These are phyloP conservation scores for Podospora didyma DNA, from an alignment of 495 filamentous ascomycete species.

Conservation along the genomic window DNA sequence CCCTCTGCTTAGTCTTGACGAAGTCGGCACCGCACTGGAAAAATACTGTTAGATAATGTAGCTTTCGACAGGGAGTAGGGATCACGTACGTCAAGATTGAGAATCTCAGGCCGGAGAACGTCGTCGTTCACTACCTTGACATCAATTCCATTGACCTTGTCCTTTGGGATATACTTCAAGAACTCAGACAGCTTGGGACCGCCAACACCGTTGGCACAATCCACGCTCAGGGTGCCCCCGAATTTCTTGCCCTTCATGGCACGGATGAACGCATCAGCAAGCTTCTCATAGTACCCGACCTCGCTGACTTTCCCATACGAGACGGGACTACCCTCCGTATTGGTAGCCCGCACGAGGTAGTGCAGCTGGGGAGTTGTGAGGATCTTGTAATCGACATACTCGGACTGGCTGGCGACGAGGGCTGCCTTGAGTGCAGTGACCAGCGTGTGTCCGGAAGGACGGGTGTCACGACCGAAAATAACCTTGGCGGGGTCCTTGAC, in stretches of 20 bases:
- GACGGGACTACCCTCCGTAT: conserved; percentile 76
- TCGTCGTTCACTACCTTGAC: conserved; percentile 90
- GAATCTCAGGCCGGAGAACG: conserved; percentile 76
- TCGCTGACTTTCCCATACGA: conserved; percentile 87
- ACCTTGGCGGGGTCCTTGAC: conserved; percentile 67
- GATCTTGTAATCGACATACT: conserved; percentile 75
- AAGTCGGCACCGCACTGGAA: conserved; percentile 88
- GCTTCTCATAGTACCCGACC: conserved; percentile 91
- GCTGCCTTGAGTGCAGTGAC: conserved; percentile 72
- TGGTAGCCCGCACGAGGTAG: conserved; percentile 91
- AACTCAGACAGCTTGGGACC: conserved; percentile 87
- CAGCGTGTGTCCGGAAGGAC: conserved; percentile 82
- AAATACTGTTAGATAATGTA: conserved; percentile 12
- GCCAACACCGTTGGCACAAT: conserved; percentile 96
- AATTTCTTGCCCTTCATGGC: conserved; percentile 73
- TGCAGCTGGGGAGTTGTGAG: conserved; percentile 95
- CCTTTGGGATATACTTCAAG: conserved; percentile 71
- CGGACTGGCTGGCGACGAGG: conserved; percentile 67
- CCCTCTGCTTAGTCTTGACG: conserved; percentile 93
- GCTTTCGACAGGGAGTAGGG: neutral
- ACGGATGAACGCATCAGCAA: conserved; percentile 71
- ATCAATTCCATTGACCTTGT: conserved; percentile 59
- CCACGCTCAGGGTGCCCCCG: conserved; percentile 70
- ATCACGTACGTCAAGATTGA: conserved; percentile 76
- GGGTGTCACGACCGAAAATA: conserved; percentile 87